These are phyloP conservation scores for Amanita fuliginea DNA, from an alignment of 768 basidiomycete genomes.

Conservation along the genomic window DNA sequence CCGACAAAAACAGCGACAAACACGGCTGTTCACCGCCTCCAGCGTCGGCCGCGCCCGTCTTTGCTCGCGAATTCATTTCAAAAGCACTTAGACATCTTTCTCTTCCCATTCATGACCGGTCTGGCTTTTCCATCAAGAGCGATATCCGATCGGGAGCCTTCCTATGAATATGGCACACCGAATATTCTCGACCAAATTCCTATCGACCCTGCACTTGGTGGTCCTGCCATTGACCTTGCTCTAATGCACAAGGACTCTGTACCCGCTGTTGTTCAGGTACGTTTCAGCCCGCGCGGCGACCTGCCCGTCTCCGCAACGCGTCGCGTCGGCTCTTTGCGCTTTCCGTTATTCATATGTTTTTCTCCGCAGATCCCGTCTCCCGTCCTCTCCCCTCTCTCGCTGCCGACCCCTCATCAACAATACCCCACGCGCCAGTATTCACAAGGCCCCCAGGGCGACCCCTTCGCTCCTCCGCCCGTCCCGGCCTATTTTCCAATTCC, in stretches of 20 bases:
- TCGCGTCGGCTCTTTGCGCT: constrained; percentile 49
- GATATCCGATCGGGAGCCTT: constrained; percentile 40
- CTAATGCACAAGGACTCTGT: constrained; percentile 23
- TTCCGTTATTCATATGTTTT: constrained; percentile 16
- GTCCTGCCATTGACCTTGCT: constrained; percentile 40
- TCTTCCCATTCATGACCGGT: constrained; percentile 40
- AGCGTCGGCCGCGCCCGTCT: constrained; percentile 24
- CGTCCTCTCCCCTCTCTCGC: constrained; percentile 14
- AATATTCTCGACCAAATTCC: constrained; percentile 57
- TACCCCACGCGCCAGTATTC: constrained; percentile 42
- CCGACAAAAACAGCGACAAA: constrained; percentile 25
- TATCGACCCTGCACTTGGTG: constrained; percentile 69
- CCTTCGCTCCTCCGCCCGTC: constrained; percentile 60
- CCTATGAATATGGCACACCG: constrained; percentile 51
- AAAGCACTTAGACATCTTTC: constrained; percentile 6
- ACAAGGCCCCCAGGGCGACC: constrained; percentile 73
- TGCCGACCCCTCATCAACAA: constrained; percentile 19
- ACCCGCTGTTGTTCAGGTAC: constrained; percentile 23
- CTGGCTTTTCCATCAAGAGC: constrained; percentile 43
- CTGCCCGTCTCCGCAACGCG: constrained; percentile 36
- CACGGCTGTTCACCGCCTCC: constrained; percentile 29
- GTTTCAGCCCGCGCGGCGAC: constrained; percentile 15
- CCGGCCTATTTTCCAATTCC: constrained; percentile 40
- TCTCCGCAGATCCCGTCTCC: constrained; percentile 17
- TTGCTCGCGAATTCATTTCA: constrained; percentile 5